Evolutionary conservation across 257 asterid species (phyloP).

Genomic region (Primulina eburnea): DNA sequence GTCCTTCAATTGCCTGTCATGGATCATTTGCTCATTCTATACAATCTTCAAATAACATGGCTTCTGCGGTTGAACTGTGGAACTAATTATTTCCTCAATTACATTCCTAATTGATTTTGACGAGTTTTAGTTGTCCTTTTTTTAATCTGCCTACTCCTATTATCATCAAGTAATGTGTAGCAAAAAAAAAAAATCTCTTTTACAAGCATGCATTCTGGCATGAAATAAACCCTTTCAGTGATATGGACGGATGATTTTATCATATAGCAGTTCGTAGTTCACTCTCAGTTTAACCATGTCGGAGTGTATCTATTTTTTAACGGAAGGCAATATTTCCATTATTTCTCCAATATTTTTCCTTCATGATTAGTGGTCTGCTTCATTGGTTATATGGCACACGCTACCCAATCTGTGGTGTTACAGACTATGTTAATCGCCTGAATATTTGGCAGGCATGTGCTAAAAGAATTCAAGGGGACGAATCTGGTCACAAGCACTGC

Average conservation of each 20-base stretch:
- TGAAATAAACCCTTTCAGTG: too few species aligned
- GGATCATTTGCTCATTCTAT: too few species aligned
- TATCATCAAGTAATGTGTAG: not conserved
- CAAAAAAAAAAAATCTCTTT: too few species aligned
- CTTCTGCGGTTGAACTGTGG: too few species aligned
- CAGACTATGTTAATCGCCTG: not conserved
- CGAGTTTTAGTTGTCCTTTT: not conserved
- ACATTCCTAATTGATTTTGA: not conserved
- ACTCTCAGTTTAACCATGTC: not conserved
- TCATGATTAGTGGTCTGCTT: not conserved
- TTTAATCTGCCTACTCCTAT: not conserved
- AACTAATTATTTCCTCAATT: not conserved
- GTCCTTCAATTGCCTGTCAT: too few species aligned
- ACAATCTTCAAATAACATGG: too few species aligned
- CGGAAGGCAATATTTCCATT: not conserved
- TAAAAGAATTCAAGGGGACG: conserved; percentile 67
- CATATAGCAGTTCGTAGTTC: not conserved
- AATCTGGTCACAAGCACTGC: conserved; percentile 73
- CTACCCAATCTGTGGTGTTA: not conserved
- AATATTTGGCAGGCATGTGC: conserved; percentile 51
- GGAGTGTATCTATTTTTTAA: not conserved
- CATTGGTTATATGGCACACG: not conserved
- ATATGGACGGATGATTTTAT: too few species aligned
- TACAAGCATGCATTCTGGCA: not conserved
- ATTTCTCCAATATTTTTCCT: not conserved